Evolutionary conservation across 1,284 basidiomycete genomes (phyloP).

Genomic region (Testicularia cyperi): DNA sequence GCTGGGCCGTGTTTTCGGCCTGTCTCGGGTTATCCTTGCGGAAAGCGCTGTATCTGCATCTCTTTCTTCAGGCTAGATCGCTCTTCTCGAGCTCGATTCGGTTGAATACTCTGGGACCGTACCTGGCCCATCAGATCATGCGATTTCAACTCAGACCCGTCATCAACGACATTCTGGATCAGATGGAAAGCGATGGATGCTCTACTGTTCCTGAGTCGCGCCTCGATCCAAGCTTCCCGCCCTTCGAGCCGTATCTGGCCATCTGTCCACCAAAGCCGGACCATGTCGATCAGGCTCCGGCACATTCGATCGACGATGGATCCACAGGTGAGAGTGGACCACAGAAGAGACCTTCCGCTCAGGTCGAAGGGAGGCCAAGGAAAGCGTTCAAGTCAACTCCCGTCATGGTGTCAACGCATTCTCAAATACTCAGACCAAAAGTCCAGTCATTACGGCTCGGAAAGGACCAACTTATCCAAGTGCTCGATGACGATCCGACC

Average conservation of each 20-base stretch:
- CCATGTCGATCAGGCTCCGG: too few relatives aligned
- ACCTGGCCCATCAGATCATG: conserved; percentile 83
- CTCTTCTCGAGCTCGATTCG: conserved; percentile 87
- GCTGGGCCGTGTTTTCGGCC: conserved; percentile 82
- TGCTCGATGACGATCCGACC: conserved; percentile 23
- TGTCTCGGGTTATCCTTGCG: conserved; percentile 74
- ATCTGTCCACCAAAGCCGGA: too few relatives aligned
- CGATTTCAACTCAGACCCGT: conserved; percentile 67
- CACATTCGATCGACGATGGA: conserved; percentile 3
- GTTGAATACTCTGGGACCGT: conserved; percentile 88
- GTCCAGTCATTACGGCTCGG: conserved; percentile 9
- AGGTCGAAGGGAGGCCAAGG: too few relatives aligned
- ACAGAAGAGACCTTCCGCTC: background rate
- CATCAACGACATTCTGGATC: conserved; percentile 8
- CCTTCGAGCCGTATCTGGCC: too few relatives aligned
- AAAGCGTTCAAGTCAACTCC: conserved; percentile 8
- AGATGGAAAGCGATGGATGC: conserved; percentile 10
- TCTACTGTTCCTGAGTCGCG: too few relatives aligned
- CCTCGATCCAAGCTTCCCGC: too few relatives aligned
- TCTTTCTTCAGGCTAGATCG: conserved; percentile 88
- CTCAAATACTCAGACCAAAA: conserved; percentile 1
- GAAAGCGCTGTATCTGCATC: conserved; percentile 72
- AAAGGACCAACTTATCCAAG: conserved; percentile 10
- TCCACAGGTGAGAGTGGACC: too few relatives aligned
- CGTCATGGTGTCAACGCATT: background rate